Evolutionary conservation across 2,329 filamentous ascomycete genomes (phyloP), one percentile per base, ranked within the genome.

Genomic region (Fusarium sp.): DNA sequence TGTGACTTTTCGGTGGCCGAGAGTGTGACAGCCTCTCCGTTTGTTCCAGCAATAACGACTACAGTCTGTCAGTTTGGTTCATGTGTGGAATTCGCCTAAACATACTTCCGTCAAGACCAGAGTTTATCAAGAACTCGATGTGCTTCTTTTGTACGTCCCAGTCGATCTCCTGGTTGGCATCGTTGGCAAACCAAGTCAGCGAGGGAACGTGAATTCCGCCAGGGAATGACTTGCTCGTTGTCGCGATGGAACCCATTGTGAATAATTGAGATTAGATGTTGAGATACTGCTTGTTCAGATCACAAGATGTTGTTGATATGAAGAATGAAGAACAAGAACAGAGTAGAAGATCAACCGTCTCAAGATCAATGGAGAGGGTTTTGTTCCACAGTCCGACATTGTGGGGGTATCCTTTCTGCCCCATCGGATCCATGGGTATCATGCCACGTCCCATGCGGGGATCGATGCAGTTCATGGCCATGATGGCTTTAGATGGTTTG

Each of bases 21-120:
- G 9, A 94, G 84, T 67, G 93, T 91, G 7, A 93, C 91, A 14
- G 92, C 90, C 81, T 94, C 92, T 74, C 92, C 92, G 75, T 93
- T 94, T 72, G 90, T 92, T 56, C 92, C 92, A 77, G 92, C 91
- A 45, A 90, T 89, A 49, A 92, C 90, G 65, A 94, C 81, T 79
- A n/a, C 33, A 21, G 5, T 14, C 7, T 41, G 63, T 72, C 76
- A 78, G 63, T 74, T 54, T 25, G 16, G 6, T 9, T 5, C 19
- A 14, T 12, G 2, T 4, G 5, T 3, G 7, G 2, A 1, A 4
- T 31, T 6, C 18, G 4, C 7, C 10, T 48, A 10, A 25, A 68
- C 70, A 45, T 76, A 84, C 84, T 80, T 12, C 87, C 86, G 55
- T 89, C 85, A 10, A 89, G 78, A 2, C 86, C 86, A 46, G 85